phyloP scores from a whole-genome alignment of 2,329 filamentous ascomycete genomes.

The Sporothrix phasma region DNA sequence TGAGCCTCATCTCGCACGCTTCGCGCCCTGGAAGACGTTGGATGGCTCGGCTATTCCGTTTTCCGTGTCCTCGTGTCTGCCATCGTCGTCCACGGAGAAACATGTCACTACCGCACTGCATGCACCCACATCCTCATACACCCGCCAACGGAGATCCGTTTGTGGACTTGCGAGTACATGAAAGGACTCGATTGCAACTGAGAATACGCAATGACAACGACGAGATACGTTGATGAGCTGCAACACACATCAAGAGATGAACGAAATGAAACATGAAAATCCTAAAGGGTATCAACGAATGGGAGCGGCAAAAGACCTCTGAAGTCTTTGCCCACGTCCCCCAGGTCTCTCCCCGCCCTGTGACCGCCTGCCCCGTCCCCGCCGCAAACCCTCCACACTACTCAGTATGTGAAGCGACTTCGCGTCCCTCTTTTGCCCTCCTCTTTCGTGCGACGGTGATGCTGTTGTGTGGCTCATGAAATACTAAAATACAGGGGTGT shows the following conservation, averaged over 20 bases:
- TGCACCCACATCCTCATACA: too few species aligned
- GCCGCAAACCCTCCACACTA: not conserved
- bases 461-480: slow-evolving; percentile 6
- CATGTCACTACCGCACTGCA: too few species aligned
- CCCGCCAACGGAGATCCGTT: too few species aligned
- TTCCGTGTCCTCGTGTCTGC: too few species aligned
- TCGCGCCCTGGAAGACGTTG: not conserved
- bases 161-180: too few species aligned
- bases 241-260: not conserved
- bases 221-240: not conserved
- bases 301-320: not conserved
- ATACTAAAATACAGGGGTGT: not conserved
- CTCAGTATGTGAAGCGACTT: not conserved
- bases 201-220: too few species aligned
- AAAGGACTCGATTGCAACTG: too few species aligned
- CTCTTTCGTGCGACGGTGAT: not conserved
- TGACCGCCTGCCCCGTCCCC: not conserved
- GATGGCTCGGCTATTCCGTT: not conserved
- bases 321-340: not conserved
- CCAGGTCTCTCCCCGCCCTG: not conserved
- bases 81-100: too few species aligned
- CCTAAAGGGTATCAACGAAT: slow-evolving; percentile 10
- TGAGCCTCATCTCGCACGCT: not conserved
- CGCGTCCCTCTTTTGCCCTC: not conserved
- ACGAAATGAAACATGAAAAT: not conserved